Evolutionary conservation across 176 grass and related monocot genomes (phyloP).

Genomic region (Urochloa ruziziensis): DNA sequence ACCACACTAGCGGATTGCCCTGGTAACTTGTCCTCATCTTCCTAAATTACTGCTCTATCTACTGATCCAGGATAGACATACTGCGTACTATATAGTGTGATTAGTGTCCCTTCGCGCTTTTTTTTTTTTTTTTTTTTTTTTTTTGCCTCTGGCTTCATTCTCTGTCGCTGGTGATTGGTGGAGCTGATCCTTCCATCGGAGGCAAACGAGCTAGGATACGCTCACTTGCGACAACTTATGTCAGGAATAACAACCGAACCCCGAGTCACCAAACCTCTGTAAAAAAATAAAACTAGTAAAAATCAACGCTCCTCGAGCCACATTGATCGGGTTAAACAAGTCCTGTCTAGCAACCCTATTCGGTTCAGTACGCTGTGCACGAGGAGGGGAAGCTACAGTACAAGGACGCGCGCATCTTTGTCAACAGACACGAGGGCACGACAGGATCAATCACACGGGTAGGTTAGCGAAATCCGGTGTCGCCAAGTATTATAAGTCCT

Average conservation of each 20-base stretch:
- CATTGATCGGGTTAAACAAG: slow-evolving; percentile 17
- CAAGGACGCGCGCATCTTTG: slow-evolving; percentile 20
- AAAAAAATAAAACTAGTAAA: background rate
- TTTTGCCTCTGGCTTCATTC: background rate
- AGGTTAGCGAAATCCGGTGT: slow-evolving; percentile 13
- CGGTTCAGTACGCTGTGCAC: background rate
- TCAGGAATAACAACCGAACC: background rate
- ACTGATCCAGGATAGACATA: too few relatives aligned
- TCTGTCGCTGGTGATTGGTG: background rate
- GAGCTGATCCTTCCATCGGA: background rate
- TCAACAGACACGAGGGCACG: slow-evolving; percentile 1
- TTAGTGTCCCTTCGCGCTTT: too few relatives aligned
- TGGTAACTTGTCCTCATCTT: background rate
- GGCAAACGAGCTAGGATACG: background rate
- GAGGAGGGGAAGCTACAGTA: background rate
- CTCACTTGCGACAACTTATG: background rate
- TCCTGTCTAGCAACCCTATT: background rate
- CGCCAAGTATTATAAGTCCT: too few relatives aligned
- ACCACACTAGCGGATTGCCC: background rate
- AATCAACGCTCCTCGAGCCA: background rate
- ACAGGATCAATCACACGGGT: background rate
- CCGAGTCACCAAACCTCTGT: background rate
- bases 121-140: too few relatives aligned
- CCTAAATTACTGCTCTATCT: background rate
- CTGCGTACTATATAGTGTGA: too few relatives aligned